Evolutionary conservation across 495 filamentous ascomycete genomes (phyloP).

Genomic region (Patellaria atrata): DNA sequence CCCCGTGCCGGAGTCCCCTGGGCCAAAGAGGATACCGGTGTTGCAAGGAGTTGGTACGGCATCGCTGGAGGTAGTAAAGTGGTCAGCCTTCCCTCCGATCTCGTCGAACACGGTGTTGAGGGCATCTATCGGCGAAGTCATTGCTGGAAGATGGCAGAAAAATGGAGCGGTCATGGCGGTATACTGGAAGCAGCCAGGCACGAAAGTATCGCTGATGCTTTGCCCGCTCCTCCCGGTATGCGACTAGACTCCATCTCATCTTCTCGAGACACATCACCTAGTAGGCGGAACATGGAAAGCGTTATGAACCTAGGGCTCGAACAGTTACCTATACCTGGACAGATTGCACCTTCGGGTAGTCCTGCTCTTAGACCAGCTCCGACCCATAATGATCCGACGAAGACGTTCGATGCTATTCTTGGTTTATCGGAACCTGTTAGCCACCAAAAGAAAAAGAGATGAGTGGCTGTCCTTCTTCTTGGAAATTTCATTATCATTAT

Average conservation of each 20-base stretch:
- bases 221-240: conserved; percentile 14
- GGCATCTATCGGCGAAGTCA: conserved; percentile 82
- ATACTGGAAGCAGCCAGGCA: conserved; percentile 18
- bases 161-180: conserved; percentile 39
- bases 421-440: conserved; percentile 30
- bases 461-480: too few species aligned
- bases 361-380: conserved; percentile 8
- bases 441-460: conserved; percentile 33
- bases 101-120: conserved; percentile 79
- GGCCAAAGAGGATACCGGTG: conserved; percentile 55
- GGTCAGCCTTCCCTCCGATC: conserved; percentile 64
- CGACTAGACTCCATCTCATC: too few species aligned
- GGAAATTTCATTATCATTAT: neutral
- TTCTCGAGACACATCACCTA: neutral
- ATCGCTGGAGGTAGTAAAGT: conserved; percentile 55
- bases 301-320: conserved; percentile 26
- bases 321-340: conserved; percentile 25
- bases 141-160: conserved; percentile 75
- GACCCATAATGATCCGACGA: conserved; percentile 23
- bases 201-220: conserved; percentile 8
- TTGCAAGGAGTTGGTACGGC: conserved; percentile 64
- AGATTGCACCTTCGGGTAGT: conserved; percentile 18
- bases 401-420: conserved; percentile 55
- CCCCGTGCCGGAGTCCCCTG: conserved; percentile 72
- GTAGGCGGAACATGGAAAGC: conserved; percentile 16